phyloP scores from a whole-genome alignment of 192 early-diverging fungal genomes.

The Rhizophagus sp. region DNA sequence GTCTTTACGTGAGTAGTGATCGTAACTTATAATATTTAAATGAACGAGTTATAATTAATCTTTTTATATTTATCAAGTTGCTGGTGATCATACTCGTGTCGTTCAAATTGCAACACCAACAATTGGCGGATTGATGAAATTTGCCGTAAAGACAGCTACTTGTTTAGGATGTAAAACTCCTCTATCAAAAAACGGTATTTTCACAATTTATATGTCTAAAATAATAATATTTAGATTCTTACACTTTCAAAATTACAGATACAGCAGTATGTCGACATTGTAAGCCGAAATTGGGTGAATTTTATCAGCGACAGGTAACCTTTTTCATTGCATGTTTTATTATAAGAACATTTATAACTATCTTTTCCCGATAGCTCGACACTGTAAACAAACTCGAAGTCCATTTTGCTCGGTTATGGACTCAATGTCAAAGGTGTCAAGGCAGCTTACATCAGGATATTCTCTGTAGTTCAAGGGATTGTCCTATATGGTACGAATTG shows the following conservation, averaged over 20 bases:
- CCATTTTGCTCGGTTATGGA: slow-evolving; percentile 89
- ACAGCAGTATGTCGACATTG: slow-evolving; percentile 84
- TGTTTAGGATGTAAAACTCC: slow-evolving; percentile 93
- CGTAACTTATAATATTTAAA: not conserved
- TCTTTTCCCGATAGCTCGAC: slow-evolving; percentile 36
- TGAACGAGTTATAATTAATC: not conserved
- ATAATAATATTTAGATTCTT: slow-evolving; percentile 4
- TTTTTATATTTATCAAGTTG: slow-evolving; percentile 42
- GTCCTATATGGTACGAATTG: slow-evolving; percentile 86
- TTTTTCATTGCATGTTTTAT: not conserved
- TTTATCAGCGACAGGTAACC: slow-evolving; percentile 71
- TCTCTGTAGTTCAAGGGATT: slow-evolving; percentile 92
- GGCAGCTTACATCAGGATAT: slow-evolving; percentile 93
- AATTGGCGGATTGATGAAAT: slow-evolving; percentile 90
- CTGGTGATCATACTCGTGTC: slow-evolving; percentile 73
- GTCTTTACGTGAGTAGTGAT: slow-evolving; percentile 62
- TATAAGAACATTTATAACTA: slow-evolving; percentile 8
- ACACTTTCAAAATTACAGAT: slow-evolving; percentile 36
- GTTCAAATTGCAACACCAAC: slow-evolving; percentile 88
- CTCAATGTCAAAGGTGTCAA: slow-evolving; percentile 97
- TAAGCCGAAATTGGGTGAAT: slow-evolving; percentile 62
- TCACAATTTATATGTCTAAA: not conserved
- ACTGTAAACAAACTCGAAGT: slow-evolving; percentile 72
- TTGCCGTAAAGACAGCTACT: slow-evolving; percentile 88
- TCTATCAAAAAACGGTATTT: slow-evolving; percentile 59